Base-by-base conservation (phyloP, 257 asterid species). In the Euphrasia confusa region DNA sequence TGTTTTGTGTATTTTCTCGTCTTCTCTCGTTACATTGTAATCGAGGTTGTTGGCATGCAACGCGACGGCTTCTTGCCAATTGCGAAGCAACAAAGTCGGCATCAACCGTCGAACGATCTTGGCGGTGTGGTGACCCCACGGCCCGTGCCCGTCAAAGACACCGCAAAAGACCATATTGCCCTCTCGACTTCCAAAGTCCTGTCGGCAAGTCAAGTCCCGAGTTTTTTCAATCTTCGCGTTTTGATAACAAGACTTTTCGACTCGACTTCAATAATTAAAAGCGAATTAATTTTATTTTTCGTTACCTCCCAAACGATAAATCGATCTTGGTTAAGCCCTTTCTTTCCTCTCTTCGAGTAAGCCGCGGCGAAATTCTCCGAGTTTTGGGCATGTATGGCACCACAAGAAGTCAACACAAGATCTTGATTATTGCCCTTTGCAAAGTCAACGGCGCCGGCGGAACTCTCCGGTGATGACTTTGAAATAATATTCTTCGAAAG, bases 141-240 rank as follows among this genome's bases (percentile, higher is more conserved):
- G 86, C 32, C 96, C 96, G 67, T 89, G 95, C 58, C 95, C 95
- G 44, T 89, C 93, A 47, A 89, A 89, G 35, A 89, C 83, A 1
- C 95, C 96, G 76, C 95, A 84, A 66, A 84, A 82, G 0, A 73
- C 70, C 85, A 84, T 79, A 7, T 35, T 35, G 67, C 80, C 96
- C 40, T 86, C 83, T 74, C 82, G 90, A 66, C 80, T 75, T 32
- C 95, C 96, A 68, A 82, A 89, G 72, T 84, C 94, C 95, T 88
- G 35, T 21, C 24, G 24, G 1, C 40, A 35, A 35, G 10, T 35
- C 40, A 7, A 35, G 7, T 35, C 40, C 1, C 40, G 40, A 35
- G 40, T 6, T 35, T 35, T 32, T 32, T 32, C 10, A 42, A 42
- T 21, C 24, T 21, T 21, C 24, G 24, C 24, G 24, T 21, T 28